Evolutionary conservation across 2,329 filamentous ascomycete genomes (phyloP).

Genomic region (Aspergillus sp.): DNA sequence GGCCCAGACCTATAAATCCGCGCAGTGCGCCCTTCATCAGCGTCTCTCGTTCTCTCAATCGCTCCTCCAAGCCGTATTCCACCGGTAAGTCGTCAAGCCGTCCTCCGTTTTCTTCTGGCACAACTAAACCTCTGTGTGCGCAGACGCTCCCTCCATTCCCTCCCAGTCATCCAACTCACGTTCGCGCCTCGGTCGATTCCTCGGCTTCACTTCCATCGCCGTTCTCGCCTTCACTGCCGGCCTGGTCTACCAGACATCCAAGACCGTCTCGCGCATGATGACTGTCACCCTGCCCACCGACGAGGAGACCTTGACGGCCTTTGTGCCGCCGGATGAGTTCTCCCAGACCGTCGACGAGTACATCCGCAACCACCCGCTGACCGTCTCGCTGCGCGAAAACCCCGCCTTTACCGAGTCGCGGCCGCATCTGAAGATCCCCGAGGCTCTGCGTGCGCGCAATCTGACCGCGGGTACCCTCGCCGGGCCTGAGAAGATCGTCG

Average conservation of each 20-base stretch:
- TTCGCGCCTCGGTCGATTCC: conserved; percentile 32
- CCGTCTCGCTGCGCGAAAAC: conserved; percentile 64
- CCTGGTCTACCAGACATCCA: conserved; percentile 23
- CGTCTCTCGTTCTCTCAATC: conserved; percentile 6
- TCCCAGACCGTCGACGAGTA: conserved; percentile 63
- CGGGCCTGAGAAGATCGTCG: conserved; percentile 71
- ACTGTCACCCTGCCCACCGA: conserved; percentile 56
- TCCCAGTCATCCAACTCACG: conserved; percentile 12
- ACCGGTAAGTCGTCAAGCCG: conserved; percentile 2
- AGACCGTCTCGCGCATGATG: conserved; percentile 32
- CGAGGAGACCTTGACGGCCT: conserved; percentile 69
- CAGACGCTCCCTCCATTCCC: not conserved
- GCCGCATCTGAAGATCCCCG: conserved; percentile 83
- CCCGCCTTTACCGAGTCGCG: conserved; percentile 70
- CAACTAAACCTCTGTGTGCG: not conserved
- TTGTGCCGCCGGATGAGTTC: conserved; percentile 54
- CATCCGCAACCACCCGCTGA: conserved; percentile 74
- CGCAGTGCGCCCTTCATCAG: conserved; percentile 4
- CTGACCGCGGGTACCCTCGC: conserved; percentile 78
- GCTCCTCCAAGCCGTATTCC: conserved; percentile 6
- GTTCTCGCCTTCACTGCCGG: conserved; percentile 33
- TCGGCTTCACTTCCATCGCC: conserved; percentile 37
- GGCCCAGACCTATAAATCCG: conserved; percentile 10
- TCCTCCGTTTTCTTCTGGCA: not conserved
- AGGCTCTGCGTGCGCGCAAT: conserved; percentile 65